These are phyloP conservation scores for Irpex rosettiformis DNA, from an alignment of 1,284 basidiomycete genomes.

Conservation along the genomic window DNA sequence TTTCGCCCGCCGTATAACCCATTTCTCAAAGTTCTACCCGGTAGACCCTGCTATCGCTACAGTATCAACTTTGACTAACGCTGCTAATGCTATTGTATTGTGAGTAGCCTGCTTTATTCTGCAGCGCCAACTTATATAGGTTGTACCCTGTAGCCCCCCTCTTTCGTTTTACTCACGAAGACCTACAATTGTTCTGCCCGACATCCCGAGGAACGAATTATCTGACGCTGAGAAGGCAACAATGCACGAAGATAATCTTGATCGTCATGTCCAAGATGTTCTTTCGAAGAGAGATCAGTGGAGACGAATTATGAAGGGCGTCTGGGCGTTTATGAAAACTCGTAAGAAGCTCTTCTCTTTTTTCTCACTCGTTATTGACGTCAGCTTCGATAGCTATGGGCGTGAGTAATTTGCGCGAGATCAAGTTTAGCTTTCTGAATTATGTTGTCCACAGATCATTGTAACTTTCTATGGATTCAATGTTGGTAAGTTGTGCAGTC, in stretches of 20 bases:
- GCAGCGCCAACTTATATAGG: constrained; percentile 9
- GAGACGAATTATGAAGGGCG: constrained; percentile 60
- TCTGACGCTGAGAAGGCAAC: constrained; percentile 32
- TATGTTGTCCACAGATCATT: constrained; percentile 46
- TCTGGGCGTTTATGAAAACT: constrained; percentile 86
- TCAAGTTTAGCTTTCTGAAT: constrained; percentile 4
- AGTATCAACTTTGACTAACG: constrained; percentile 69
- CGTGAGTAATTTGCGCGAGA: constrained; percentile 33
- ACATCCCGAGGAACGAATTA: constrained; percentile 15
- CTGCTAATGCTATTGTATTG: constrained; percentile 77
- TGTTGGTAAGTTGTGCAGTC: constrained; percentile 45
- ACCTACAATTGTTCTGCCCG: constrained; percentile 59
- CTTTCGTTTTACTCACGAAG: constrained; percentile 65
- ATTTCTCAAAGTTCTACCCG: neutral
- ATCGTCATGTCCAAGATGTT: constrained; percentile 78
- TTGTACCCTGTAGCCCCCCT: constrained; percentile 47
- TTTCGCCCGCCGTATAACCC: neutral
- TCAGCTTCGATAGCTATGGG: constrained; percentile 44
- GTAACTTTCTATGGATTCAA: constrained; percentile 80
- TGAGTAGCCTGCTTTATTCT: constrained; percentile 23
- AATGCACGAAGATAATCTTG: constrained; percentile 56
- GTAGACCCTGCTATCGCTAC: constrained; percentile 71
- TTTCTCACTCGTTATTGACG: constrained; percentile 3
- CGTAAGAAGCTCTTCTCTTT: constrained; percentile 38
- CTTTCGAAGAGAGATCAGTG: constrained; percentile 64